Base-by-base conservation (phyloP, 805 yeast genomes). In the Myxozyma vanderwaltii region DNA sequence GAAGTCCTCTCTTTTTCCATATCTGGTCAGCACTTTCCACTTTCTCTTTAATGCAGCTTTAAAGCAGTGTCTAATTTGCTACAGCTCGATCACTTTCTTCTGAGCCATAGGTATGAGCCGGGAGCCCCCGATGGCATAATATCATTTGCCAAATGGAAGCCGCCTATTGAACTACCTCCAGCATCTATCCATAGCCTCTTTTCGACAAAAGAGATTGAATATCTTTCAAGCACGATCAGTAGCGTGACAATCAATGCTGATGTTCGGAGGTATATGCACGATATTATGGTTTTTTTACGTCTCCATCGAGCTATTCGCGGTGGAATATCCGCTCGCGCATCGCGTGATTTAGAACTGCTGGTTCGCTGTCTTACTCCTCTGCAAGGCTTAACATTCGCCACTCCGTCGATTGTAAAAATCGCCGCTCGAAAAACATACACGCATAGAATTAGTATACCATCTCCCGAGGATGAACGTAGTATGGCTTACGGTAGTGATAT, bases 401-500 rank as follows among this genome's bases (percentile, higher is more conserved):
- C 83, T 0, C 89, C 89, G 0, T 69, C 78, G 0, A 72, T 82
- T 53, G 83, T 83, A 10, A 78, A 80, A 31, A 62, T 76, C 19
- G 83, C 86, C 0, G 81, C 81, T 0, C 72, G 76, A 24, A 78
- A 79, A 56, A 59, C 80, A 13, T 69, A 82, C 15, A 86, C 88
- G 0, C 69, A 81, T 39, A 76, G 78, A 46, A 71, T 85, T 5
- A 70, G 69, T 8, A 54, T 81, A 21, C 64, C 75, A 2, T 58
- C 67, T 1, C 73, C 82, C 0, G 72, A 72, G 17, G 76, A 80
- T 26, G 89, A 85, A 63, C 79, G 84, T 0, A 74, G 83, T 1
- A 67, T 83, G 33, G 71, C 76, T 44, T 85, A 82, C 71, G 88
- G 89, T 1, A 79, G 86, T 45, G 86, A 83, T 61, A 60, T 72